phyloP scores from a whole-genome alignment of 345 rosid species.

The Turnera subulata region DNA sequence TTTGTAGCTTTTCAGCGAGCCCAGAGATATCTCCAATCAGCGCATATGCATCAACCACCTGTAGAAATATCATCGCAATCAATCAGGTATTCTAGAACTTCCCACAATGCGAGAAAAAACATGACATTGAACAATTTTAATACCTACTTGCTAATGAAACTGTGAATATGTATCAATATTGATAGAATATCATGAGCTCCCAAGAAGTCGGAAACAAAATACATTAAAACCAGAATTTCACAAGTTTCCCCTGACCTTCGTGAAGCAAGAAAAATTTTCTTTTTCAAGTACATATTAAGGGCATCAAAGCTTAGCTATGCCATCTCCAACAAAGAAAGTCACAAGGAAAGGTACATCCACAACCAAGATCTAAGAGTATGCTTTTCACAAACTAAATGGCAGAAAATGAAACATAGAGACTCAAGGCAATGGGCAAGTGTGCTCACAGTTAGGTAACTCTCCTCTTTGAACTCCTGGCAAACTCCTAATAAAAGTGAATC shows the following conservation, averaged over 20 bases:
- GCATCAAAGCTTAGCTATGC: too few relatives aligned
- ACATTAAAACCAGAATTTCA: too few relatives aligned
- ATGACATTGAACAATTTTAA: background rate
- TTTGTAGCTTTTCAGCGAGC: constrained; percentile 96
- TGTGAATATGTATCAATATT: too few relatives aligned
- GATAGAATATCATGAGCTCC: too few relatives aligned
- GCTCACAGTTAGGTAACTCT: constrained; percentile 82
- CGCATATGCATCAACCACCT: constrained; percentile 99
- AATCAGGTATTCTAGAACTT: constrained; percentile 2
- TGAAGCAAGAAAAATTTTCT: too few relatives aligned
- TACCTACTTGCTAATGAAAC: background rate
- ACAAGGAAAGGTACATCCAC: background rate
- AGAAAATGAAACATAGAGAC: too few relatives aligned
- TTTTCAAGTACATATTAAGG: too few relatives aligned
- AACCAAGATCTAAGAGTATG: background rate
- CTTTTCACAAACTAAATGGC: too few relatives aligned
- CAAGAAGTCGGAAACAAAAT: too few relatives aligned
- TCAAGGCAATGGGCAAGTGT: constrained; percentile 13
- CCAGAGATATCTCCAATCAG: constrained; percentile 95
- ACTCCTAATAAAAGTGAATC: constrained; percentile 92
- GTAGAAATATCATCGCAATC: constrained; percentile 19
- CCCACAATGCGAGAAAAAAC: background rate
- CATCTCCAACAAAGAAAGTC: too few relatives aligned
- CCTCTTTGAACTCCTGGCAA: constrained; percentile 91
- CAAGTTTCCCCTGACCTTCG: too few relatives aligned